Base-by-base conservation (phyloP, 2,329 filamentous ascomycete genomes). In the Apiospora saccharicola region DNA sequence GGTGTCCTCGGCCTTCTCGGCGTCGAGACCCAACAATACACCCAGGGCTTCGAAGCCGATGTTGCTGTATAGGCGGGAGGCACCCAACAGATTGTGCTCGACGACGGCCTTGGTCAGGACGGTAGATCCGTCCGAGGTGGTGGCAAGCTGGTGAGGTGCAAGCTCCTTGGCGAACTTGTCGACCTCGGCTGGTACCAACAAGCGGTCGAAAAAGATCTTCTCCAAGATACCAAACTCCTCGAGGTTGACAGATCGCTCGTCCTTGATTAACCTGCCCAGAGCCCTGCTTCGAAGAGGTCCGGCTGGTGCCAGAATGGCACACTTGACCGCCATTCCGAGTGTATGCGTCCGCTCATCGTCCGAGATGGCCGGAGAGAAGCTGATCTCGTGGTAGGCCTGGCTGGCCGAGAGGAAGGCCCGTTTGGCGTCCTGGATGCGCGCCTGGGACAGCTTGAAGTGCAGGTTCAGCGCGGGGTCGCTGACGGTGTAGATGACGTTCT, bases 191-290 rank as follows among this genome's bases (percentile, higher is more conserved):
- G 92, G 90, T 0, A 90, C 90, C 68, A 99, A 87, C 4, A 99
- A 86, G 7, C 95, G 90, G 82, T 98, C 94, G 68, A 98, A 88
- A 82, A 97, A 98, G 90, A 99, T 98, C 86, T 98, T 98, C 85
- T 98, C 96, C 19, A 99, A 86, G 71, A 99, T 98, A 68, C 90
- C 87, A 79, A 93, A 96, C 83, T 98, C 94, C 44, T 92, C 90
- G 2, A 96, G 89, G 69, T 91, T 89, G 4, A 87, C 86, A 0
- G 94, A 89, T 43, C 96, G 90, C 76, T 98, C 96, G 82, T 99
- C 96, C 82, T 97, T 98, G 88, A 98, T 98, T 19, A 99, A 86
- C 70, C 93, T 91, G 5, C 91, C 94, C 24, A 99, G 88, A 61
- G 92, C 91, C 67, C 94, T 90, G 74, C 93, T 94, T 71, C 96